Evolutionary conservation across 2,329 filamentous ascomycete genomes (phyloP), one percentile per base, ranked within the genome.

Genomic region (Pseudogymnoascus sp.): DNA sequence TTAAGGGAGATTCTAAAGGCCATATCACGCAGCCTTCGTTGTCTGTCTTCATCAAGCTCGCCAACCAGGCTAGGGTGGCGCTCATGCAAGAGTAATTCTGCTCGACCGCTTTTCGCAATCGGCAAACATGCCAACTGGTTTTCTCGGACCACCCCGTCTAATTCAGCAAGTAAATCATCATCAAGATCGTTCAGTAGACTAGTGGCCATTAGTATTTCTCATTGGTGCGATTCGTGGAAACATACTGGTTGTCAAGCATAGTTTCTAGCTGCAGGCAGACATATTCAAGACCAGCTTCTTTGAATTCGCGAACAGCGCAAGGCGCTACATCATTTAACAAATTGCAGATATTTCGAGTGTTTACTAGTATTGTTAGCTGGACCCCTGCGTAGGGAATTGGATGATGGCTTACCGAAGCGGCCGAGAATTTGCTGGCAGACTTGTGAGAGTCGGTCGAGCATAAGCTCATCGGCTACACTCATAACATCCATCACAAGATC

Each of bases 401-500:
- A 63, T 42, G 38, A 21, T 60, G 27, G 13, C 79, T 70, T 73
- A 85, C 83, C 85, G 74, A 94, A 95, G 59, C 84, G 84, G 36
- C 92, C 92, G 63, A 97, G 83, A 21, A 92, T 77, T 63, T 84
- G 86, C 72, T 99, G 94, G 73, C 94, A 97, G 29, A 95, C 86
- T 72, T 96, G 90, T 4, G 91, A 91, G 4, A 99, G 78, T 5
- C 92, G 84, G 72, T 97, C 92, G 55, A 99, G 82, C 92, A 99
- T 97, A 63, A 99, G 78, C 74, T 99, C 93, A 71, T 99, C 94
- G 10, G 92, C 91, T 60, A 91, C 88, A 62, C 86, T 86, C 82
- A 97, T 88, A 48, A 97, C 90, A 68, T 96, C 92, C 76, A 97
- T 83, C 7, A 97, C 82, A n/a, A 94, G 79, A 68, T 97, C 92